Conservation (phyloP, 805 yeast species). For the Sugiyamaella chiloensis region DNA sequence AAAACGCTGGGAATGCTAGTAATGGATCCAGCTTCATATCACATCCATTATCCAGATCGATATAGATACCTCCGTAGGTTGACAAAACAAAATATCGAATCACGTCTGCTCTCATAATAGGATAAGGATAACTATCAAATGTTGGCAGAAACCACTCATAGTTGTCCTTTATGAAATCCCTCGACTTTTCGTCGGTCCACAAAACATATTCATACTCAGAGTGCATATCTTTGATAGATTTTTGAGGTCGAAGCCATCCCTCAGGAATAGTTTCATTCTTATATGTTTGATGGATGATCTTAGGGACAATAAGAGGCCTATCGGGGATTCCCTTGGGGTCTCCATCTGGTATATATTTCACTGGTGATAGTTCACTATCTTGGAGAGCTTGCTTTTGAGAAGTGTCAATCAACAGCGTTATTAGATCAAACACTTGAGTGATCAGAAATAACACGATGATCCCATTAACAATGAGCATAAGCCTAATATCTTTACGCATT, state of each 20-base stretch:
- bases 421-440: constrained; percentile 64
- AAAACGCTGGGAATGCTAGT: constrained; percentile 76
- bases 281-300: constrained; percentile 91
- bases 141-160: constrained; percentile 83
- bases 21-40: constrained; percentile 73
- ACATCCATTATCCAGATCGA: constrained; percentile 88
- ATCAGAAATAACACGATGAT: constrained; percentile 39
- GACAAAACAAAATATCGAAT: constrained; percentile 77
- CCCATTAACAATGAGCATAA: constrained; percentile 19
- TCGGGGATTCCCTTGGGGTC: constrained; percentile 6
- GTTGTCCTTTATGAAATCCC: constrained; percentile 69
- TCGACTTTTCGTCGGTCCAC: constrained; percentile 85
- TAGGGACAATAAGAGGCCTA: constrained; percentile 58
- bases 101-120: constrained; percentile 85
- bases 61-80: constrained; percentile 84
- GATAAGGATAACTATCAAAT: constrained; percentile 71
- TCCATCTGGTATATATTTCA: constrained; percentile 39
- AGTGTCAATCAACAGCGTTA: constrained; percentile 68
- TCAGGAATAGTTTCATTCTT: constrained; percentile 75
- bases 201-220: constrained; percentile 77
- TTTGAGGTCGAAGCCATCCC: constrained; percentile 73
- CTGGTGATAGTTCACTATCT: constrained; percentile 60
- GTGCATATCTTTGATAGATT: constrained; percentile 69
- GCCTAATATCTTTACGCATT: constrained; percentile 14
- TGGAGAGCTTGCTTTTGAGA: constrained; percentile 60